These are phyloP conservation scores for Globisporangium sylvaticum DNA, from an alignment of 352 stramenopile species.

Conservation along the genomic window DNA sequence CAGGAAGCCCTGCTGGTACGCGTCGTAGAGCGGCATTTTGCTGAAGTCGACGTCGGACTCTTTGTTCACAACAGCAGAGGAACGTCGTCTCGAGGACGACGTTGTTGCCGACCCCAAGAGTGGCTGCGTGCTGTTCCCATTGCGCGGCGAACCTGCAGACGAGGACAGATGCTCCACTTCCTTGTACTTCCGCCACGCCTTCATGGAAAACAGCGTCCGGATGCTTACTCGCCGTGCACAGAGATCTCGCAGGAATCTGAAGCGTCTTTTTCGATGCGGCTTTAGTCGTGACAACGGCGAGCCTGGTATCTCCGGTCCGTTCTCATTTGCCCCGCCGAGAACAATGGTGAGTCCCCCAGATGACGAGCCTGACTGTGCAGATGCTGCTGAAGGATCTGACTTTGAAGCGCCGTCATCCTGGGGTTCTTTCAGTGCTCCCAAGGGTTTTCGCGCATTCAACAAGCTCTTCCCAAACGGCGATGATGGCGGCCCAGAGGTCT, in stretches of 20 bases:
- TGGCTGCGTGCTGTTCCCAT: conserved; percentile 17
- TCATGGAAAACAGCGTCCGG: conserved; percentile 38
- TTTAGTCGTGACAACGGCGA: conserved; percentile 14
- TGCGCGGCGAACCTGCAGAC: conserved; percentile 15
- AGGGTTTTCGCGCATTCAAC: conserved; percentile 6
- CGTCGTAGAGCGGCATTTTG: conserved; percentile 72
- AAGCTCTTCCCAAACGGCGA: neutral
- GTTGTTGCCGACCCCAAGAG: conserved; percentile 9
- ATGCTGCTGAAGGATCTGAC: neutral
- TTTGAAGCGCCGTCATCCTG: neutral
- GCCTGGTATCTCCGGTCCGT: neutral
- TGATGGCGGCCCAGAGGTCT: neutral
- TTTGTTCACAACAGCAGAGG: conserved; percentile 13
- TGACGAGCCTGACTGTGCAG: neutral
- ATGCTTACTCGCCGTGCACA: conserved; percentile 28
- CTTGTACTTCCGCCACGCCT: conserved; percentile 58
- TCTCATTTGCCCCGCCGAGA: neutral
- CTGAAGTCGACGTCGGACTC: conserved; percentile 45
- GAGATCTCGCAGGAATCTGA: conserved; percentile 36
- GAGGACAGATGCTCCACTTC: conserved; percentile 28
- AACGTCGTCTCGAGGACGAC: conserved; percentile 8
- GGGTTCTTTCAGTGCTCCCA: conserved; percentile 6
- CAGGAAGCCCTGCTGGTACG: conserved; percentile 63
- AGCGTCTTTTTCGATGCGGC: conserved; percentile 20
- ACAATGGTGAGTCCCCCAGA: conserved; percentile 5